A percentile compares a stretch with the other conserved stretches of the same genome.
Evolutionary conservation across 192 early-diverging fungal genomes (phyloP).

Genomic region (Diversispora eburnea): DNA sequence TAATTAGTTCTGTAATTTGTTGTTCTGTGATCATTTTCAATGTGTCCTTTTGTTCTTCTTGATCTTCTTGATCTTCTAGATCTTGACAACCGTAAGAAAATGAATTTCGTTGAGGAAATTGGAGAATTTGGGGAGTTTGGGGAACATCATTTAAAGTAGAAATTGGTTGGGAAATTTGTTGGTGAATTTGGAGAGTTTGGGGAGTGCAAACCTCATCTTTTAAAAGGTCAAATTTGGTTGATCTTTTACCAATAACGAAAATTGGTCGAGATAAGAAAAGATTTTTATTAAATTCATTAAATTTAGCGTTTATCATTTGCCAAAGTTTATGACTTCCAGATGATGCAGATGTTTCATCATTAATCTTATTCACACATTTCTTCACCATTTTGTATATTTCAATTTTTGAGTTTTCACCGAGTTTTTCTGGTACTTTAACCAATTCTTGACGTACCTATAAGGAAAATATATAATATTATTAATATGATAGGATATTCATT

Average conservation of each 20-base stretch:
- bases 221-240: background rate
- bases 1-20: background rate
- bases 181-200: too few species aligned
- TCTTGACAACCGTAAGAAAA: too few species aligned
- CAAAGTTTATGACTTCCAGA: background rate
- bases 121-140: too few species aligned
- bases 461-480: background rate
- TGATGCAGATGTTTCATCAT: background rate
- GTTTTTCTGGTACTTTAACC: background rate
- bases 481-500: background rate
- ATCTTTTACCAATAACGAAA: background rate
- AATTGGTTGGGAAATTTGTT: too few species aligned
- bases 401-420: background rate
- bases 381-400: constrained; percentile 4
- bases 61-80: too few species aligned
- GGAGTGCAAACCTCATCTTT: background rate
- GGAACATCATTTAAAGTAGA: too few species aligned
- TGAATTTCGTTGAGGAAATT: too few species aligned
- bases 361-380: background rate
- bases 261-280: background rate
- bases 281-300: background rate
- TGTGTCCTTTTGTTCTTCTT: background rate
- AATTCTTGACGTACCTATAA: background rate
- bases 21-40: background rate
- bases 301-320: constrained; percentile 1